Conservation (phyloP, 1,139 yeast genomes). For the Yamadazyma blattariae region DNA sequence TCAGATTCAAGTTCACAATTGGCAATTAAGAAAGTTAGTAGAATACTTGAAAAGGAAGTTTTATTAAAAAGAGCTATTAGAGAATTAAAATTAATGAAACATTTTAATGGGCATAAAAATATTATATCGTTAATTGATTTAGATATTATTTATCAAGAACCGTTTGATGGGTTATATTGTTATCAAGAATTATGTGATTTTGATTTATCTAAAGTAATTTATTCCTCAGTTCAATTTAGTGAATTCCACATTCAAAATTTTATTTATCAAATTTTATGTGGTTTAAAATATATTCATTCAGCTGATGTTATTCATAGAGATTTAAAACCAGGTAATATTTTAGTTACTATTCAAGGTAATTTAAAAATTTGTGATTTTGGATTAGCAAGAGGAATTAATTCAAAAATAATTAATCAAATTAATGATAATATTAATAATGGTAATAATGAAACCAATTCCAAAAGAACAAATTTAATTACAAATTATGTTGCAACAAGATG, state of each 20-base stretch:
- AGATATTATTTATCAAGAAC: conserved; percentile 61
- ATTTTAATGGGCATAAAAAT: conserved; percentile 78
- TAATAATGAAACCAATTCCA: conserved; percentile 24
- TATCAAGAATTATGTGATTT: conserved; percentile 75
- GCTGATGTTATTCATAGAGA: conserved; percentile 86
- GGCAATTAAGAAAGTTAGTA: conserved; percentile 78
- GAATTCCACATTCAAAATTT: conserved; percentile 79
- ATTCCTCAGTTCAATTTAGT: conserved; percentile 73
- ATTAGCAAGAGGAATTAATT: conserved; percentile 71
- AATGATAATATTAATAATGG: too few species aligned
- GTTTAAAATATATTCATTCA: conserved; percentile 77
- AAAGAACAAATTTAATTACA: conserved; percentile 49
- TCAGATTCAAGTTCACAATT: conserved; percentile 22
- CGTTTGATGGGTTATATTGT: conserved; percentile 84
- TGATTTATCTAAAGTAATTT: conserved; percentile 76
- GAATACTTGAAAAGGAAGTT: conserved; percentile 62
- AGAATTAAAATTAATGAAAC: conserved; percentile 74
- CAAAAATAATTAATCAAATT: conserved; percentile 8
- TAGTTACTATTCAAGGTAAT: conserved; percentile 68
- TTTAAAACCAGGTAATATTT: conserved; percentile 79
- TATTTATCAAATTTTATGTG: conserved; percentile 75
- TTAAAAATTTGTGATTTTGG: conserved; percentile 88
- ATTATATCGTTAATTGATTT: conserved; percentile 71
- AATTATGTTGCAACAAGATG: conserved; percentile 92
- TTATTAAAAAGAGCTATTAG: conserved; percentile 73